These are phyloP conservation scores for Ganoderma multipileum DNA, from an alignment of 1,284 basidiomycete genomes.

Conservation along the genomic window DNA sequence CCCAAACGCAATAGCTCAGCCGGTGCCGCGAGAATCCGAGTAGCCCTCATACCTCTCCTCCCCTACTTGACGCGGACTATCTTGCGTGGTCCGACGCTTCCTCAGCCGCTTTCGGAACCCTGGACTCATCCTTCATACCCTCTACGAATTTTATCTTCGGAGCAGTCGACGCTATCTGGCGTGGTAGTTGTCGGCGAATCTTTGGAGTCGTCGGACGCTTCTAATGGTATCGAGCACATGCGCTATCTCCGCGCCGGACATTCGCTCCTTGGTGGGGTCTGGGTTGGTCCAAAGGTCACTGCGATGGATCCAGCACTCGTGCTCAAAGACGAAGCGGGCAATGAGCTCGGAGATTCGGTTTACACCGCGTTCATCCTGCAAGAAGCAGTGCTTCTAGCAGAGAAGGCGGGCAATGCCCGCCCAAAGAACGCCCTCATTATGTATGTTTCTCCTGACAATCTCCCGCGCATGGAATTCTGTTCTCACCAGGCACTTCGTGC, in stretches of 20 bases:
- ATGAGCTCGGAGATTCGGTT: constrained; percentile 75
- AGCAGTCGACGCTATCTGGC: constrained; percentile 74
- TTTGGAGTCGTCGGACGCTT: constrained; percentile 47
- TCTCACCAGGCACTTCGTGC: constrained; percentile 14
- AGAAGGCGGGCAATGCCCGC: constrained; percentile 39
- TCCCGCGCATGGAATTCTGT: not conserved
- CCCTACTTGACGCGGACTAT: constrained; percentile 42
- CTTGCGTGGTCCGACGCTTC: constrained; percentile 60
- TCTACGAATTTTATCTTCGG: constrained; percentile 74
- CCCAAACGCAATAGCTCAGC: constrained; percentile 21
- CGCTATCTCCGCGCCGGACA: constrained; percentile 89
- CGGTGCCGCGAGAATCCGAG: constrained; percentile 39
- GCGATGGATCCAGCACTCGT: constrained; percentile 48
- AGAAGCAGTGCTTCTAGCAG: constrained; percentile 77
- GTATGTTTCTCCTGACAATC: constrained; percentile 48
- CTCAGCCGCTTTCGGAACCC: constrained; percentile 57
- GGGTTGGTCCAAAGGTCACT: constrained; percentile 67
- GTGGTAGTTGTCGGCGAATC: constrained; percentile 81
- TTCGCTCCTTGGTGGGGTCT: constrained; percentile 88
- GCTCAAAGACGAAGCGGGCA: constrained; percentile 57
- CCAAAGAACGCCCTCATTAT: constrained; percentile 71
- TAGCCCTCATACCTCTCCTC: constrained; percentile 47
- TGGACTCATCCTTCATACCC: constrained; percentile 61
- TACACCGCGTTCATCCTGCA: constrained; percentile 88
- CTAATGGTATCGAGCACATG: constrained; percentile 54